Base-by-base conservation (phyloP, 768 basidiomycete species). In the Boletus edulis region DNA sequence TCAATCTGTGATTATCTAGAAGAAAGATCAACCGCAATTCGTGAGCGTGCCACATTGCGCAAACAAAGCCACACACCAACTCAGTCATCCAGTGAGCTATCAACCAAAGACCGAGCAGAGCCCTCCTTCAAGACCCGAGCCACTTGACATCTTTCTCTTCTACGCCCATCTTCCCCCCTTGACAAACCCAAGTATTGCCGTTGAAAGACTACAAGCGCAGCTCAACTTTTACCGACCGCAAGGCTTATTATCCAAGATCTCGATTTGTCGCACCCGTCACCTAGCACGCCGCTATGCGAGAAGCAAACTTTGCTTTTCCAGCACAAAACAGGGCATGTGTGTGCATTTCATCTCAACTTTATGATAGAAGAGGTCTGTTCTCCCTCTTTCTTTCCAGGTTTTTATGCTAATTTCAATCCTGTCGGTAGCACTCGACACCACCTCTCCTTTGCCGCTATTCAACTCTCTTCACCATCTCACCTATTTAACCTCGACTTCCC, bases 401-500 rank as follows among this genome's bases (percentile, higher is more conserved):
- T 57, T 51, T 47, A 31, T 24, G 3, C 37, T 53, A 48, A 62
- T 59, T 46, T 53, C 40, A 18, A 38, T 51, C 24, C 55, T 6
- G 37, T 31, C 43, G 37, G 42, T 60, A 79, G 81, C 79, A 34
- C 76, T 82, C 61, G 77, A 81, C 67, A 82, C 81, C 37, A 77
- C 78, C 46, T 81, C 81, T 1, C 76, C 81, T 15, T 75, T 85
- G 41, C 89, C 87, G 15, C 76, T 94, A 40, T 86, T 95, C 77
- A 97, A 97, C 76, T 98, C 95, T 39, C 85, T 98, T 49, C 94
- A 91, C 31, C 94, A 97, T 75, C 87, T 98, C 52, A 90, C 91
- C 47, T 95, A 97, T 74, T 88, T 99, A 60, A 98, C 96, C 9
- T 94, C 93, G 1, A 98, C 97, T 7, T 97, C 95, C 0, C 95